Conservation (phyloP, 2,329 filamentous ascomycete genomes). For the Bipolaris victoriae region DNA sequence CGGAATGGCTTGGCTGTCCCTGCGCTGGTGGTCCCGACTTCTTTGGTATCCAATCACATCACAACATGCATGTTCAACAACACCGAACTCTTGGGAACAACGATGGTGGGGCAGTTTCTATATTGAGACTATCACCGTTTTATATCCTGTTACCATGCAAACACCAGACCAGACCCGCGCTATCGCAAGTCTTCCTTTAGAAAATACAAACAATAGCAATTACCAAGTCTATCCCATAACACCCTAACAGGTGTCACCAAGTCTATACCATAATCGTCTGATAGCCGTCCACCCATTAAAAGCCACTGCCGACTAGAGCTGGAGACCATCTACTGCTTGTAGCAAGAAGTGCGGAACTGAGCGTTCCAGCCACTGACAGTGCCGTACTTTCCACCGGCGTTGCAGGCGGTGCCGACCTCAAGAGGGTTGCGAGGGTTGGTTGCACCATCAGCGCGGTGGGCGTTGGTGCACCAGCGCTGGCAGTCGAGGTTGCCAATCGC, state of each 20-base stretch:
- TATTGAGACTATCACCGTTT: background rate
- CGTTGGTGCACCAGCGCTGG: constrained; percentile 12
- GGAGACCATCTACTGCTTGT: constrained; percentile 6
- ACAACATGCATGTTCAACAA: background rate
- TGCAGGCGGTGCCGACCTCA: constrained; percentile 7
- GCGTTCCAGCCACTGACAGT: constrained; percentile 8
- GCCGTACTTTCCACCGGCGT: constrained; percentile 4
- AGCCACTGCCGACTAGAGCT: background rate
- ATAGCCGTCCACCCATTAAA: no score
- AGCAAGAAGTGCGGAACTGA: constrained; percentile 10
- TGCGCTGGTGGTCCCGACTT: background rate
- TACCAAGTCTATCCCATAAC: no score
- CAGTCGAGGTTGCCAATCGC: constrained; percentile 8
- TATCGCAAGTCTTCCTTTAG: background rate
- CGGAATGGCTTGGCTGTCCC: background rate
- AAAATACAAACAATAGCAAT: background rate
- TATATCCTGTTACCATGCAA: background rate
- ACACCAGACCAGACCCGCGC: background rate
- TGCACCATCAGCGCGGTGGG: constrained; percentile 2
- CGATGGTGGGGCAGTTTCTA: background rate
- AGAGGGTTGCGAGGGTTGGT: constrained; percentile 9
- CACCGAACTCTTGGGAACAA: background rate
- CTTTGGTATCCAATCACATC: background rate
- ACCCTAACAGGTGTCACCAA: no score
- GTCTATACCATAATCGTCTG: no score